Evolutionary conservation across 768 basidiomycete species (phyloP), one percentile per base, ranked within the genome.

Genomic region (Amylocystis lapponica): DNA sequence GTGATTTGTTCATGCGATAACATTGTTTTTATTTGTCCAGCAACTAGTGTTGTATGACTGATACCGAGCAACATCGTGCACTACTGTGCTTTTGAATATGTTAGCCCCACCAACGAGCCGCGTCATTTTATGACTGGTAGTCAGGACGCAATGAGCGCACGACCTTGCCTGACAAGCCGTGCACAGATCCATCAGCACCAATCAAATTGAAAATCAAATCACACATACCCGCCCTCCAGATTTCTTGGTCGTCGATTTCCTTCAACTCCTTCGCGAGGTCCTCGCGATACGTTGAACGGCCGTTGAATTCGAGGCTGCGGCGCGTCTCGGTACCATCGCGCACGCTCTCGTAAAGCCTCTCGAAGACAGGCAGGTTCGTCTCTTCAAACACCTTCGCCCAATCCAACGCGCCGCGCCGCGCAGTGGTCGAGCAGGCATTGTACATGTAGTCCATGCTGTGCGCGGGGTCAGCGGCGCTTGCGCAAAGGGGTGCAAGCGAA

Each of bases 391-490:
- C 70, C 49, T 93, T 94, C 11, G 95, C 94, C 96, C 96, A 98
- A 76, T 98, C 96, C 51, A 96, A 87, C 32, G 95, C 96, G 58
- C 96, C 96, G 51, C 96, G 95, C 56, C 95, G 92, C 39, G 96
- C 96, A 37, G 96, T 98, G 55, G 95, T 98, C 25, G 96, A 98
- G 74, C 96, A 99, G 35, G 96, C 95, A 62, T 86, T 86, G 80
- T 84, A 97, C 94, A 98, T 97, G 80, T 96, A 95, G 70, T 97
- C 94, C 94, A 94, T 86, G 43, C 93, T 93, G 62, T 25, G 8
- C 32, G 40, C 13, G 45, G 23, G 14, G 39, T 33, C 20, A 13
- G 5, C 26, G 30, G 10, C 1, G 5, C n/a, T 3, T 11, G n/a
- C n/a, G n/a, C n/a, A n/a, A n/a, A 6, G 25, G 4, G 7, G 16